These are phyloP conservation scores for Hyaloperonospora arabidopsidis DNA, from an alignment of 352 stramenopile species.

Conservation along the genomic window DNA sequence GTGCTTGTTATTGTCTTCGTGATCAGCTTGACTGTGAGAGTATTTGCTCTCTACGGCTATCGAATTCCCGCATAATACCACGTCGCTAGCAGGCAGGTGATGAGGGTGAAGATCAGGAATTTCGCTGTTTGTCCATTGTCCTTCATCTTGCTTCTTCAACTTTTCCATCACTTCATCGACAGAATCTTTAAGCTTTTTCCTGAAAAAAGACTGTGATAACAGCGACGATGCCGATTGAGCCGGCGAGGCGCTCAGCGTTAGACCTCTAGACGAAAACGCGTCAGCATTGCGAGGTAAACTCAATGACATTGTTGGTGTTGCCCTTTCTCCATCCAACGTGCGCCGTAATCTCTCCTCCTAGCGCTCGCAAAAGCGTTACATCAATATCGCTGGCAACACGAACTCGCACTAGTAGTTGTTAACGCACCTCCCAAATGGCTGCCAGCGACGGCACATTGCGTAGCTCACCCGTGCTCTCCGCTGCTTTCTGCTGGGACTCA, in stretches of 20 bases:
- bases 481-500: constrained; percentile 34
- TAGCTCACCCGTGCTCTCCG: constrained; percentile 33
- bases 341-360: constrained; percentile 65
- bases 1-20: constrained; percentile 3
- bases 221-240: constrained; percentile 40
- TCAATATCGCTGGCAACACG: background rate
- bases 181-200: constrained; percentile 67
- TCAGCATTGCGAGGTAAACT: constrained; percentile 42
- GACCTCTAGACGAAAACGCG: background rate
- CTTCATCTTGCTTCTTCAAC: constrained; percentile 26
- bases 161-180: constrained; percentile 45
- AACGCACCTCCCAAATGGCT: constrained; percentile 68
- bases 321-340: constrained; percentile 40
- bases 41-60: constrained; percentile 41
- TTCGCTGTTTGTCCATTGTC: constrained; percentile 5
- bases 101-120: background rate
- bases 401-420: background rate
- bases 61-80: constrained; percentile 37
- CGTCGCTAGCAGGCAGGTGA: constrained; percentile 12
- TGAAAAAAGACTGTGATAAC: constrained; percentile 78
- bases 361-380: constrained; percentile 3
- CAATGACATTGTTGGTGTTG: constrained; percentile 41
- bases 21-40: constrained; percentile 42
- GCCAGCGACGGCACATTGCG: constrained; percentile 71
- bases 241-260: constrained; percentile 21